These are phyloP conservation scores for Pharnaceum exiguum DNA, from an alignment of 148 eudicot genomes.

Conservation along the genomic window DNA sequence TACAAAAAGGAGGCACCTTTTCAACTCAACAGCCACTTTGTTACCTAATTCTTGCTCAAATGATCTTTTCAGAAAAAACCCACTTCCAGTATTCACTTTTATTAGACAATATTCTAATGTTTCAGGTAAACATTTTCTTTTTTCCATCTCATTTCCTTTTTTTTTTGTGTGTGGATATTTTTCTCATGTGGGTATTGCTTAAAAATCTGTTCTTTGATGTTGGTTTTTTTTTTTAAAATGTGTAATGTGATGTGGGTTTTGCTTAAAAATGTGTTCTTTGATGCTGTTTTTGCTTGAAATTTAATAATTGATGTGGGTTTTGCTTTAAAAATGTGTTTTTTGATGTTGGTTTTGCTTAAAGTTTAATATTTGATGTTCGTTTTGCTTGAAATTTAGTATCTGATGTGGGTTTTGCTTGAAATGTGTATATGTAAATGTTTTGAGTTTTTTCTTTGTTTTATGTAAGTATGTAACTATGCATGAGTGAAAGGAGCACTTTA, in stretches of 20 bases:
- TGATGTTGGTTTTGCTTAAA: no score
- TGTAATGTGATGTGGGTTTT: no score
- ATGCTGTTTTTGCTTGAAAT: no score
- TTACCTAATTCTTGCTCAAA: neutral
- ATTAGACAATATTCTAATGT: neutral
- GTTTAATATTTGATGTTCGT: no score
- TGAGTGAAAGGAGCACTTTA: neutral
- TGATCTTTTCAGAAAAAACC: neutral
- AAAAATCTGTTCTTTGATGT: no score
- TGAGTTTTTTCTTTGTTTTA: neutral
- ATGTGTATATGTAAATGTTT: neutral
- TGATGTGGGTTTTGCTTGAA: neutral
- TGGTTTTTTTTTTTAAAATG: no score
- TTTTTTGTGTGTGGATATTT: no score
- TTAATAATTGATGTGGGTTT: no score
- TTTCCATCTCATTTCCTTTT: neutral
- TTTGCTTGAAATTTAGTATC: no score
- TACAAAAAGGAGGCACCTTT: slow-evolving; percentile 15
- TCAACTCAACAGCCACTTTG: neutral
- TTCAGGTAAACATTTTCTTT: neutral
- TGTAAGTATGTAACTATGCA: neutral
- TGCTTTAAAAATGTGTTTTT: no score
- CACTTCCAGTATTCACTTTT: neutral
- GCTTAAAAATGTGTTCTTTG: no score
- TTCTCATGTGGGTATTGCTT: no score